Base-by-base conservation (phyloP, 176 grass and related monocot genomes). In the Eleusine indica region DNA sequence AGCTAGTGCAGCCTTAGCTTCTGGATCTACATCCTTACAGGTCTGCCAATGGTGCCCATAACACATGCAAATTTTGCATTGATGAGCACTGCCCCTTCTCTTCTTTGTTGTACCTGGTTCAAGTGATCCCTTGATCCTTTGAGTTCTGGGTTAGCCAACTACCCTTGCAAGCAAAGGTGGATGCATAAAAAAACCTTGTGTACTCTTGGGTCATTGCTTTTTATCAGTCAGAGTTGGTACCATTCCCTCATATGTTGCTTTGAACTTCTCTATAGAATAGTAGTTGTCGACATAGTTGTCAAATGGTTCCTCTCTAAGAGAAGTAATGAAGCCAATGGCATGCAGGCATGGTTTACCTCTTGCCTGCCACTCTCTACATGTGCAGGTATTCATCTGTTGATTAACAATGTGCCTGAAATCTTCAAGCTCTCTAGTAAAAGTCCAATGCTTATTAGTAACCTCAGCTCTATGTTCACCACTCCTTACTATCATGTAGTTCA, bases 141-240 rank as follows among this genome's bases (percentile, higher is more conserved):
- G 0, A 3, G 29, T 56, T 39, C 32, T 75, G 19, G 49, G 73
- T 3, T 49, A 39, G 13, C 35, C 74, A 22, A 9, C 53, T 8
- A 30, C 21, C 2, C 13, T 32, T 16, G 21, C 48, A 3, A 76
- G 3, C 11, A 76, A 19, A 21, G 73, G 51, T 18, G 73, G 73
- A 75, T 75, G 51, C 73, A 75, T 75, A 15, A 57, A 75, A 11
- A 57, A 75, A 39, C 73, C 73, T 17, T 75, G 16, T 1, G 21
- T 8, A n/a, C 29, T 39, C 40, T 77, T 42, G 3, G 54, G 74
- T 38, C 74, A 77, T 9, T 77, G 53, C 1, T 9, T 4, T 7
- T 77, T 77, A 37, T 77, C 39, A 28, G 38, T 3, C 21, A 63
- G 14, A 42, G 38, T 6, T 43, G 38, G 54, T 9, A 62, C 43